These are phyloP conservation scores for Mycena galericulata DNA, from an alignment of 768 basidiomycete genomes.

Conservation along the genomic window DNA sequence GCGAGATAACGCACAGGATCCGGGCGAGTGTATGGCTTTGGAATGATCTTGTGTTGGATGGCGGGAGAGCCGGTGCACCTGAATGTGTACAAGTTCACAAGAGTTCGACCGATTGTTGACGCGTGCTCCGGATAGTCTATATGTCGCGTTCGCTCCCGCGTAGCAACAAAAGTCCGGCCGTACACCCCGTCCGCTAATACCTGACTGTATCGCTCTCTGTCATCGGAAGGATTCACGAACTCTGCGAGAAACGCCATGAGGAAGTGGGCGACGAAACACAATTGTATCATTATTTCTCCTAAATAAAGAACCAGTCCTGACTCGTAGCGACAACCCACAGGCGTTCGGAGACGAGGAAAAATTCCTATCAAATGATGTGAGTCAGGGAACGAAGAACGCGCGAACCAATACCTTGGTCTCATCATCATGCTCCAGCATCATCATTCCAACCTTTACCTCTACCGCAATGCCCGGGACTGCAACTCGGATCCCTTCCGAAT, in stretches of 20 bases:
- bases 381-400: not conserved
- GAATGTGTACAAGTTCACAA: no score
- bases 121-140: not conserved
- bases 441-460: not conserved
- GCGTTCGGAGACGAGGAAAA: not conserved
- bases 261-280: not conserved
- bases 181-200: not conserved
- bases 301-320: no score
- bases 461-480: not conserved
- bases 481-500: no score
- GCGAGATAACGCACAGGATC: not conserved
- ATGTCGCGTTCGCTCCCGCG: not conserved
- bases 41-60: no score
- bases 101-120: no score
- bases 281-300: no score
- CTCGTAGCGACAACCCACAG: not conserved
- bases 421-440: not conserved
- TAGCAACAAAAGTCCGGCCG: not conserved
- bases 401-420: not conserved
- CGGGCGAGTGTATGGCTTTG: no score
- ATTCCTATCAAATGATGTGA: not conserved
- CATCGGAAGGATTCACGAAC: not conserved
- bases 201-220: not conserved
- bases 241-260: not conserved
- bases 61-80: no score